Evolutionary conservation across 441 rosid genomes (phyloP), one percentile per base, ranked within the genome.

Genomic region (Rhodomyrtus psidioides): DNA sequence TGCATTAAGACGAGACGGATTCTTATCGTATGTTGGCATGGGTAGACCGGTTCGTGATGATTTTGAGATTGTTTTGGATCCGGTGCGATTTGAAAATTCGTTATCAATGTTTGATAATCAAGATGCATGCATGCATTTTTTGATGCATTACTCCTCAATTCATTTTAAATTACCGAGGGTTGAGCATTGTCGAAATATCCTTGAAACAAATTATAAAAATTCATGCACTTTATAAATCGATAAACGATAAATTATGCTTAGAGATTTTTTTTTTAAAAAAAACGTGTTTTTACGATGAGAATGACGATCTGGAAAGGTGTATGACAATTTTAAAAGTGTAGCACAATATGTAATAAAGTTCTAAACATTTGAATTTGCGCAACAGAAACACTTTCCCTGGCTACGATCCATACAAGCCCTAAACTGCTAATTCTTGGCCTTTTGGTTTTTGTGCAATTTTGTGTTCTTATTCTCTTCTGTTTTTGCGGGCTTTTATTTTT

Each of bases 281-380:
- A 39, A 62, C 9, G 9, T 6, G 49, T 9, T 39, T 39, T 10
- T 6, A 19, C 4, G 1, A 8, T 6, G 23, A 70, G 49, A 15
- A 19, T 10, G 49, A 39, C 10, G 8, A 19, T 8, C 8, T 1
- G 0, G 14, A 21, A 70, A 70, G 16, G 42, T 21, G 7, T 5
- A 9, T 0, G 2, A 17, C 14, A 4, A 0, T 34, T 62, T 62
- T 30, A 30, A 17, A 30, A 1, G 1, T 30, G 30, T 30, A 3
- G 6, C 4, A 4, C 7, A 30, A 17, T 30, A 6, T 16, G 23
- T 1, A 60, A 28, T 34, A 2, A 17, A 17, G 42, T 65, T 4
- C 12, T 4, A 34, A 65, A 34, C 14, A 19, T 34, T 30, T 19
- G 26, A 65, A 65, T 34, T 65, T 30, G 4, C 5, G 0, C 21